These are phyloP conservation scores for Sarocladium brachiariae DNA, from an alignment of 2,329 filamentous ascomycete genomes.

Conservation along the genomic window DNA sequence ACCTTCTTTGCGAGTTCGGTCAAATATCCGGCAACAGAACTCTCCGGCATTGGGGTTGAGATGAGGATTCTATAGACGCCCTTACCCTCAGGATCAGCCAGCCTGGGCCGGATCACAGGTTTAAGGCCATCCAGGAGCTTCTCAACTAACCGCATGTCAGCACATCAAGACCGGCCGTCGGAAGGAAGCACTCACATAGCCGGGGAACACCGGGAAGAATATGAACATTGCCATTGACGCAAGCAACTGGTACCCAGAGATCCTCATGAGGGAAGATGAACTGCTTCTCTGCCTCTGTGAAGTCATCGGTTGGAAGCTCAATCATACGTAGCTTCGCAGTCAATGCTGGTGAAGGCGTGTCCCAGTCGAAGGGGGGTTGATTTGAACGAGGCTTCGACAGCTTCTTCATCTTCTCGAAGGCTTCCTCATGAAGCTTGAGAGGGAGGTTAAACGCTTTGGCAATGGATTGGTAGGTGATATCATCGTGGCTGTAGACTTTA, in stretches of 20 bases:
- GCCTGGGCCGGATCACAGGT: conserved; percentile 59
- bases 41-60: conserved; percentile 83
- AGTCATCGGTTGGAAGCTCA: conserved; percentile 69
- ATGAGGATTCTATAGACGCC: conserved; percentile 73
- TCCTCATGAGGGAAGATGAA: conserved; percentile 73
- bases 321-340: conserved; percentile 89
- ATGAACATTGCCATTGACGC: conserved; percentile 90
- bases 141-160: conserved; percentile 45
- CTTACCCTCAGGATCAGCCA: conserved; percentile 74
- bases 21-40: conserved; percentile 73
- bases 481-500: conserved; percentile 67
- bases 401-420: conserved; percentile 75
- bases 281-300: conserved; percentile 59
- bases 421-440: conserved; percentile 68
- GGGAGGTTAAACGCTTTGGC: conserved; percentile 79
- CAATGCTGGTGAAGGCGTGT: conserved; percentile 68
- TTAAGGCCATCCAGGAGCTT: conserved; percentile 70
- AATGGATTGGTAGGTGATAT: conserved; percentile 94
- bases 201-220: conserved; percentile 86
- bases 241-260: conserved; percentile 82
- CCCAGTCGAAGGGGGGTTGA: conserved; percentile 76
- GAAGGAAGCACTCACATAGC: conserved; percentile 48
- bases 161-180: not conserved
- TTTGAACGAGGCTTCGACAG: conserved; percentile 67
- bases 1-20: conserved; percentile 71